These are phyloP conservation scores for Pisolithus marmoratus DNA, from an alignment of 768 basidiomycete species.

Conservation along the genomic window DNA sequence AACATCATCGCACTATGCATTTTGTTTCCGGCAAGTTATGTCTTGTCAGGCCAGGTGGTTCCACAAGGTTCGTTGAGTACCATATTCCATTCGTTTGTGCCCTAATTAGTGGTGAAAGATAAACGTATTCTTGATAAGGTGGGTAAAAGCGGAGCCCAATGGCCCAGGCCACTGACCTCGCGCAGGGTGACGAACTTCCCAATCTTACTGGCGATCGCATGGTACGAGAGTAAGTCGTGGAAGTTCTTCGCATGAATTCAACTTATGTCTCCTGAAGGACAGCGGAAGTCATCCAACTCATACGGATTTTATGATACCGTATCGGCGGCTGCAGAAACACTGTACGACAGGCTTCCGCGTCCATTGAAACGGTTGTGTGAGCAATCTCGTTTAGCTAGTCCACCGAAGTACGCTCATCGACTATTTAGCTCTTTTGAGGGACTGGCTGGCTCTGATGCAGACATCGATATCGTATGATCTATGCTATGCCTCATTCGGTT, in stretches of 20 bases:
- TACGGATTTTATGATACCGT: slow-evolving; percentile 71
- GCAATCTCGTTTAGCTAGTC: slow-evolving; percentile 15
- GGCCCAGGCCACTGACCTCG: not conserved
- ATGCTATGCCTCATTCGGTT: not conserved
- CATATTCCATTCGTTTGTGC: slow-evolving; percentile 4
- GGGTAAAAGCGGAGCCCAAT: slow-evolving; percentile 1
- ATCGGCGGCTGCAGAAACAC: slow-evolving; percentile 56
- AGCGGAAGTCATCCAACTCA: slow-evolving; percentile 63
- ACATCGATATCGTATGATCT: slow-evolving; percentile 64
- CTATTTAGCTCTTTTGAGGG: slow-evolving; percentile 71
- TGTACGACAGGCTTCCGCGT: slow-evolving; percentile 74
- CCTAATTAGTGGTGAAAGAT: slow-evolving; percentile 41
- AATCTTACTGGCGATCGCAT: slow-evolving; percentile 69
- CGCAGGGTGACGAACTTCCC: slow-evolving; percentile 77
- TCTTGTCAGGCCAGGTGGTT: slow-evolving; percentile 95
- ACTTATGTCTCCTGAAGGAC: slow-evolving; percentile 23
- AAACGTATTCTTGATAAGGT: slow-evolving; percentile 87
- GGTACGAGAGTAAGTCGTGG: slow-evolving; percentile 61
- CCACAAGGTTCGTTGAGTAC: slow-evolving; percentile 64
- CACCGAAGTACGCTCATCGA: not conserved
- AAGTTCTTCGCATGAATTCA: not conserved
- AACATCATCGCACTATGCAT: slow-evolving; percentile 84
- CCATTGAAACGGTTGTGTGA: slow-evolving; percentile 65
- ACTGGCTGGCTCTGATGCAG: slow-evolving; percentile 60
- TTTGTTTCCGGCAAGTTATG: slow-evolving; percentile 81